Evolutionary conservation across 2,329 filamentous ascomycete species (phyloP).

Genomic region (Trichoderma asperellum): DNA sequence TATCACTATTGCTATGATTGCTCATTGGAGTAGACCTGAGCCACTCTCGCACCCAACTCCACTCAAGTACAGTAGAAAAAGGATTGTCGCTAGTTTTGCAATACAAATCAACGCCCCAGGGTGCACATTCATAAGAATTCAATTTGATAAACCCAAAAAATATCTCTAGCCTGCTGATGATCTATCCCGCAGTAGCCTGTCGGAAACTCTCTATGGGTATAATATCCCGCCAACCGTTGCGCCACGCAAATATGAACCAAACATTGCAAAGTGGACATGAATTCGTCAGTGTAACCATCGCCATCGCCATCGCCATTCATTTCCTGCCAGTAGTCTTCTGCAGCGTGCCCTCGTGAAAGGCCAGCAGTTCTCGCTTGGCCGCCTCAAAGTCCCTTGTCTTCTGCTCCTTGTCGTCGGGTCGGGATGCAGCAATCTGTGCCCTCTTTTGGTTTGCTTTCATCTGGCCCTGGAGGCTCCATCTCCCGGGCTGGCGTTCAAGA

Average conservation of each 20-base stretch:
- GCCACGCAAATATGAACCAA: slow-evolving; percentile 16
- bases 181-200: slow-evolving; percentile 11
- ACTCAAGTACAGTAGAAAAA: slow-evolving; percentile 2
- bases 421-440: slow-evolving; percentile 31
- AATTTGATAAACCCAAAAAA: neutral
- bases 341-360: slow-evolving; percentile 39
- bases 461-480: slow-evolving; percentile 47
- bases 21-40: slow-evolving; percentile 7
- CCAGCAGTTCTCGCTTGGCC: slow-evolving; percentile 53
- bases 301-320: neutral
- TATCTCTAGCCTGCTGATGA: slow-evolving; percentile 21
- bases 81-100: slow-evolving; percentile 8
- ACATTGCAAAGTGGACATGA: slow-evolving; percentile 3
- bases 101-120: slow-evolving; percentile 1
- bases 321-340: slow-evolving; percentile 4
- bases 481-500: slow-evolving; percentile 49
- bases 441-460: slow-evolving; percentile 41
- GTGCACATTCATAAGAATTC: neutral
- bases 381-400: slow-evolving; percentile 49
- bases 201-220: slow-evolving; percentile 23
- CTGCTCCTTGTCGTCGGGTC: slow-evolving; percentile 41
- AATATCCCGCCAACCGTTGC: slow-evolving; percentile 1
- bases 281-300: slow-evolving; percentile 1
- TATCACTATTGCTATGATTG: neutral
- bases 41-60: neutral